Base-by-base conservation (phyloP, 2,329 filamentous ascomycete species). In the Alternaria ethzedia region DNA sequence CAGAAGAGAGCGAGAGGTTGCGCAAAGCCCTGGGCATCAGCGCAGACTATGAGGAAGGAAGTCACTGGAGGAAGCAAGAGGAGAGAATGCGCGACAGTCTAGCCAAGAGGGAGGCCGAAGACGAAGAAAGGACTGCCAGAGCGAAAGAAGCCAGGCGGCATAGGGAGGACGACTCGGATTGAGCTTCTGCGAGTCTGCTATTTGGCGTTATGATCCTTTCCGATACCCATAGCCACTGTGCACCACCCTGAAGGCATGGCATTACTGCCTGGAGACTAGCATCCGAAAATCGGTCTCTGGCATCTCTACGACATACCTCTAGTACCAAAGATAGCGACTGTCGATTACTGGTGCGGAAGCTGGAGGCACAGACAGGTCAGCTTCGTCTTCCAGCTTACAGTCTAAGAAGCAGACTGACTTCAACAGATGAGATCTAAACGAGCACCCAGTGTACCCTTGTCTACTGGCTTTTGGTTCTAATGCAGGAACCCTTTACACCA, bases 1-100 rank as follows among this genome's bases (percentile, higher is more conserved):
- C 97, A 71, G 91, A 93, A 79, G 96, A 99, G 86, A 97, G 91
- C 80, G 94, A 98, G 82, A 87, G 92, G 72, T 83, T 99, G 78
- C 85, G 95, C 68, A 92, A 86, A 80, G 96, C 96, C 8, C 84
- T 99, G 70, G 94, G 94, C 54, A 97, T 98, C 74, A 90, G 90
- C 76, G 90, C 90, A 76, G 87, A 95, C 78, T 96, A 96, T 73
- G 90, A 95, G 76, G 93, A 96, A 79, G 94, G 93, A 6, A 87
- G 90, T 54, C 92, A 97, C 79, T 96, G 93, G 92, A 90, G 88
- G 82, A 90, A 88, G 67, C 91, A 96, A 78, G 93, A 96, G 76
- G 92, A 95, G 80, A 85, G 90, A 65, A 77, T 84, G 69, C 82
- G 81, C 57, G 83, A 83, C 59, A 79, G 67, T 17, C 70, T 83